phyloP scores from a whole-genome alignment of 805 yeast species.

The Schizosaccharomyces octosporus region DNA sequence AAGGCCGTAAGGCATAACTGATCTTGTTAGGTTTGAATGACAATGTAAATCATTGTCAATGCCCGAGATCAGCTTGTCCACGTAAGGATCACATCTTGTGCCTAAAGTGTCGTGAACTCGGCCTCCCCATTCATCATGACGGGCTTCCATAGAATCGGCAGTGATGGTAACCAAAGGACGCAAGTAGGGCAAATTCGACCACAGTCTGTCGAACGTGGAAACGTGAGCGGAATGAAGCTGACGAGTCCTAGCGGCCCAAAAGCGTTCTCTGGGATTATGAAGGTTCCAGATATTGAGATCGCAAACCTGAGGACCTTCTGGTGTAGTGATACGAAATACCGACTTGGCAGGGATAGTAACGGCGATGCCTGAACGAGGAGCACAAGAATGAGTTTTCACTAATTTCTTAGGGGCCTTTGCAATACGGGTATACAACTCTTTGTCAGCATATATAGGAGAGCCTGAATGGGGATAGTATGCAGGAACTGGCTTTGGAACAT shows the following conservation, averaged over 20 bases:
- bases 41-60: neutral
- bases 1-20: neutral
- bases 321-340: neutral
- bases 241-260: neutral
- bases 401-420: neutral
- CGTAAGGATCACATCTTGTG: neutral
- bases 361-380: neutral
- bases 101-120: neutral
- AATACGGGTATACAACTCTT: neutral
- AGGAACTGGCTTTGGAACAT: neutral
- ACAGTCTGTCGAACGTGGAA: neutral
- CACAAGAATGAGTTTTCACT: neutral
- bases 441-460: neutral
- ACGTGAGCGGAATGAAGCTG: neutral
- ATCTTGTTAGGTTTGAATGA: neutral
- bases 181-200: neutral
- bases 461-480: neutral
- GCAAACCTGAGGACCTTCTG: neutral
- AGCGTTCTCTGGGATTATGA: neutral
- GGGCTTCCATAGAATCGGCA: neutral
- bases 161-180: neutral
- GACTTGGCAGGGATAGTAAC: neutral
- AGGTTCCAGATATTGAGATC: neutral
- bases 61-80: neutral
- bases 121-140: neutral